Percentiles rank a stretch among this genome's conserved stretches.
Conservation (phyloP, 2,329 filamentous ascomycete species). For the Neopestalotiopsis clavispora region DNA sequence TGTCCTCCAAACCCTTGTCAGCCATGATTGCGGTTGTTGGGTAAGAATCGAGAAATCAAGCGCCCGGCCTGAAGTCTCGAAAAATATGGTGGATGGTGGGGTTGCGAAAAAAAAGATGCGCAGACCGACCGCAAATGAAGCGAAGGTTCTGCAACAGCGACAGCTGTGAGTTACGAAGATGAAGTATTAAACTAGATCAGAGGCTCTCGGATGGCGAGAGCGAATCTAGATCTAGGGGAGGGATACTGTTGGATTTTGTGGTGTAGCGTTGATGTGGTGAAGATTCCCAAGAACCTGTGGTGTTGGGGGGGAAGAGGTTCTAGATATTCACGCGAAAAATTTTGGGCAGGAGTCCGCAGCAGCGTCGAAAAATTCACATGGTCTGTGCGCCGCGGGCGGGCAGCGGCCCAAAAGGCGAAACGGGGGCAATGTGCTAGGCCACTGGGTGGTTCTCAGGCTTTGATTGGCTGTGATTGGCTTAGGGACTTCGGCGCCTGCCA, state of each 20-base stretch:
- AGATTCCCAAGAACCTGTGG: slow-evolving; percentile 14
- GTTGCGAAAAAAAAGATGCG: slow-evolving; percentile 26
- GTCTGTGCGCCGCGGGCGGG: slow-evolving; percentile 9
- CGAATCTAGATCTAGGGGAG: slow-evolving; percentile 21
- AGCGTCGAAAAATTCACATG: slow-evolving; percentile 7
- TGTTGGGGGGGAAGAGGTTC: slow-evolving; percentile 6
- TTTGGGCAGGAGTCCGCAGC: slow-evolving; percentile 15
- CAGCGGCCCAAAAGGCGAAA: slow-evolving; percentile 6
- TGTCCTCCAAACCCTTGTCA: slow-evolving; percentile 97
- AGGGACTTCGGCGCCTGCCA: not conserved
- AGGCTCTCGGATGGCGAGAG: slow-evolving; percentile 20
- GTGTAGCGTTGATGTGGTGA: slow-evolving; percentile 14
- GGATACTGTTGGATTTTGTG: slow-evolving; percentile 1
- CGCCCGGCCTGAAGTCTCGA: slow-evolving; percentile 20
- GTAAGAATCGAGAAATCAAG: slow-evolving; percentile 19
- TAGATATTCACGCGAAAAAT: slow-evolving; percentile 17
- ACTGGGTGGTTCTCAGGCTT: not conserved
- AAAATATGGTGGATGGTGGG: slow-evolving; percentile 37
- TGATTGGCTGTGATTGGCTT: not conserved
- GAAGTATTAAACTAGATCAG: slow-evolving; percentile 21
- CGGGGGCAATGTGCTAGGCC: not conserved
- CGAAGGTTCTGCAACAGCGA: slow-evolving; percentile 26
- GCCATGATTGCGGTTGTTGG: slow-evolving; percentile 87
- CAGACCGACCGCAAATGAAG: slow-evolving; percentile 18
- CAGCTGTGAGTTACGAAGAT: slow-evolving; percentile 26